Evolutionary conservation across 257 asterid genomes (phyloP).

Genomic region (Capsicum baccatum): DNA sequence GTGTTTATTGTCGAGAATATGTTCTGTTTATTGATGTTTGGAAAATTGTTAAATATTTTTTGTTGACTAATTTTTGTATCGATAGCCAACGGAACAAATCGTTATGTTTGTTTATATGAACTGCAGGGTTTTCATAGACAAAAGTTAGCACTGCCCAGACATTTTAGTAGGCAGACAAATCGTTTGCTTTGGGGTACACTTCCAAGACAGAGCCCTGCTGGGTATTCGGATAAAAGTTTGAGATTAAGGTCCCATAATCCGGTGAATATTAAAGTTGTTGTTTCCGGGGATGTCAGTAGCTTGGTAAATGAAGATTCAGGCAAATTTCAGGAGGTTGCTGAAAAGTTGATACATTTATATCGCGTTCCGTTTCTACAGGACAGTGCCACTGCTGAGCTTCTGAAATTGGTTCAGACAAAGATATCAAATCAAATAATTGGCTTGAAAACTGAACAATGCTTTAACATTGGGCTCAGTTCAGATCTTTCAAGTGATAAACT

Average conservation of each 20-base stretch:
- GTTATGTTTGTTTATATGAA: constrained; percentile 17
- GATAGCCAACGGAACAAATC: background rate
- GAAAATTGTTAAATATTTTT: background rate
- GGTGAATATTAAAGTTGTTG: constrained; percentile 49
- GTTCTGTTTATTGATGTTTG: background rate
- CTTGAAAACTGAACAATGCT: constrained; percentile 84
- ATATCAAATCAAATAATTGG: constrained; percentile 64
- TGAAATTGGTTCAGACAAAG: constrained; percentile 61
- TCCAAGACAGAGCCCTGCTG: constrained; percentile 34
- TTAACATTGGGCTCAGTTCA: constrained; percentile 70
- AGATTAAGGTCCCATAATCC: constrained; percentile 33
- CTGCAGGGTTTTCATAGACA: constrained; percentile 62
- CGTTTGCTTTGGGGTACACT: constrained; percentile 60
- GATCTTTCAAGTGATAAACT: constrained; percentile 59
- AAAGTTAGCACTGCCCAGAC: constrained; percentile 49
- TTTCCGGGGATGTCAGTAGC: constrained; percentile 52
- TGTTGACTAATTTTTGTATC: background rate
- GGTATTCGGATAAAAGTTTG: constrained; percentile 35
- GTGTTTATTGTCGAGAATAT: background rate
- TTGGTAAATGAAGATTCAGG: constrained; percentile 37
- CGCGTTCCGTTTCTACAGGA: constrained; percentile 66
- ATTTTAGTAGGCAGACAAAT: constrained; percentile 45
- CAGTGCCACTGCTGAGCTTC: constrained; percentile 73
- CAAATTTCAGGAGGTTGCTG: constrained; percentile 36
- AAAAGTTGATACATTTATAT: constrained; percentile 69